Conservation (phyloP, 2,329 filamentous ascomycete genomes). For the Monilinia fructigena region DNA sequence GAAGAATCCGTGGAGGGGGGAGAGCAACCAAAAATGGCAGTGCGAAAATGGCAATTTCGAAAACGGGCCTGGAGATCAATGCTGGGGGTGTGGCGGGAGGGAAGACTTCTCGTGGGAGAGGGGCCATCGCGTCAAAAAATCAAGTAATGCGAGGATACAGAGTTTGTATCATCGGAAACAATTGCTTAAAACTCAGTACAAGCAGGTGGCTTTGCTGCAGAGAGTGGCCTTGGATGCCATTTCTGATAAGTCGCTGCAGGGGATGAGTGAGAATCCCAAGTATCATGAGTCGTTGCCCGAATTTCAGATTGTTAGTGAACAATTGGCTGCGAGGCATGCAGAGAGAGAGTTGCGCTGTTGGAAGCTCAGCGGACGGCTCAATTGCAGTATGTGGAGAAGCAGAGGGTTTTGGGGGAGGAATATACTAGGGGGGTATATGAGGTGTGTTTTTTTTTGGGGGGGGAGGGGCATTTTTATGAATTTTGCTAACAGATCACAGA, state of each 20-base stretch:
- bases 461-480: background rate
- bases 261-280: conserved; percentile 30
- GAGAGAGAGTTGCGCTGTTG: conserved; percentile 27
- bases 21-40: conserved; percentile 25
- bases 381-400: conserved; percentile 24
- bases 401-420: conserved; percentile 24
- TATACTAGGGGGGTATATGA: conserved; percentile 28
- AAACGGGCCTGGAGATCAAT: conserved; percentile 1
- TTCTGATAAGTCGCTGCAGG: conserved; percentile 35
- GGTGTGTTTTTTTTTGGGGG: conserved; percentile 28
- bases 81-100: conserved; percentile 22
- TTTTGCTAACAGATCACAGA: conserved; percentile 24
- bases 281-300: conserved; percentile 37
- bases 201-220: conserved; percentile 33
- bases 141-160: conserved; percentile 35
- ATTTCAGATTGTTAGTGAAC: conserved; percentile 31
- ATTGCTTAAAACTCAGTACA: conserved; percentile 36
- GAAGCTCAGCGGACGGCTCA: conserved; percentile 23
- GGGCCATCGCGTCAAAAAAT: conserved; percentile 37
- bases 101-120: conserved; percentile 28
- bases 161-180: conserved; percentile 36
- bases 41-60: background rate
- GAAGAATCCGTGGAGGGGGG: conserved; percentile 30
- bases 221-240: conserved; percentile 33
- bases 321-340: conserved; percentile 29